Evolutionary conservation across 495 filamentous ascomycete species (phyloP).

Genomic region (Aspergillus affinis): DNA sequence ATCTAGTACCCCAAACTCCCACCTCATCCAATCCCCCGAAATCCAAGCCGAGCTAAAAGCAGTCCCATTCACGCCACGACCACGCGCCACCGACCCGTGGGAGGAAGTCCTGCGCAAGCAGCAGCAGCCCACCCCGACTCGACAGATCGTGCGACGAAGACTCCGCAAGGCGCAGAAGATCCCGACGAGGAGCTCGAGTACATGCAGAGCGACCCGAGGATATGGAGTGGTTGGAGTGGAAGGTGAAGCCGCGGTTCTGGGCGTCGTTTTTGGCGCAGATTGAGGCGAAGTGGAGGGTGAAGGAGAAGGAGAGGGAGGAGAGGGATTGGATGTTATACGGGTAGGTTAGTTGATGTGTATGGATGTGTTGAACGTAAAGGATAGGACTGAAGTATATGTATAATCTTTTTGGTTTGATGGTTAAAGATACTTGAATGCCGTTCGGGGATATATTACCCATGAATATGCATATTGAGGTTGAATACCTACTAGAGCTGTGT

Average conservation of each 20-base stretch:
- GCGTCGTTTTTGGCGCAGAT: constrained; percentile 7
- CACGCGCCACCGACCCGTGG: no score
- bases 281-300: neutral
- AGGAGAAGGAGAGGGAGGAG: constrained; percentile 5
- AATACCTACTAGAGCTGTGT: no score
- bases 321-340: no score
- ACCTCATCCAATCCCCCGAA: neutral
- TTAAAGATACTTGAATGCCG: no score
- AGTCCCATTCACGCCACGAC: constrained; percentile 13
- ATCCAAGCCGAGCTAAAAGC: constrained; percentile 10
- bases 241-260: constrained; percentile 14
- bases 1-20: neutral
- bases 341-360: no score
- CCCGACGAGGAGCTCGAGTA: neutral
- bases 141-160: constrained; percentile 1
- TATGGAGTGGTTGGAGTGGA: constrained; percentile 7
- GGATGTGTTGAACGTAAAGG: no score
- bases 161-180: constrained; percentile 1
- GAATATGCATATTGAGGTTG: no score
- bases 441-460: no score
- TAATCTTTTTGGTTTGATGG: no score
- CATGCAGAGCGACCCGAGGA: neutral
- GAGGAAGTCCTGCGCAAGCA: neutral
- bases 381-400: no score
- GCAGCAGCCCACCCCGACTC: constrained; percentile 5